Conservation (phyloP, 371 early-diverging fungal species). For the Mortierella sp. region DNA sequence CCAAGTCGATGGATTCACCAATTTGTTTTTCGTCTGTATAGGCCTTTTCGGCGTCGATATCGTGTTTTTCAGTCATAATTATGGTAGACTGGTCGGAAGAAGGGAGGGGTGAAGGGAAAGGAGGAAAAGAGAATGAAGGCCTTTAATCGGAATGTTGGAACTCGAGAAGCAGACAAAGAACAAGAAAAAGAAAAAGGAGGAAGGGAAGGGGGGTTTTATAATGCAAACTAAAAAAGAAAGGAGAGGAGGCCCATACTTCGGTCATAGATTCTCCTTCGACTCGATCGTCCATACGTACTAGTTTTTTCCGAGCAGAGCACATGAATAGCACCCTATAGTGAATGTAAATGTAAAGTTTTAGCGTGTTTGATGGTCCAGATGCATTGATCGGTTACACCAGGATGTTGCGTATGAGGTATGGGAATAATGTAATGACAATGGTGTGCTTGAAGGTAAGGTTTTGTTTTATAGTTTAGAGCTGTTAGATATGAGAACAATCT, state of each 20-base stretch:
- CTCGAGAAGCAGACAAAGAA: constrained; percentile 18
- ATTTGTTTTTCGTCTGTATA: neutral
- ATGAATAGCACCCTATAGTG: no score
- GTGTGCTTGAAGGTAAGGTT: no score
- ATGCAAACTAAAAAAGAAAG: neutral
- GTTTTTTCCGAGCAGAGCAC: no score
- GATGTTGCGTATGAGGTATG: no score
- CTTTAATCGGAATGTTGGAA: constrained; percentile 5
- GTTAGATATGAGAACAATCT: no score
- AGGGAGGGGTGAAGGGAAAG: neutral
- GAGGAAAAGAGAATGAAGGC: neutral
- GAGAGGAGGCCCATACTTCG: neutral
- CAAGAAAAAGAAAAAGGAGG: neutral
- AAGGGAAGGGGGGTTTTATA: neutral
- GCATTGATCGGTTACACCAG: no score
- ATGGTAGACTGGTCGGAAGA: neutral
- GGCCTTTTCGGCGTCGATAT: neutral
- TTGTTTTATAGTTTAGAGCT: no score
- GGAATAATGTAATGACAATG: no score
- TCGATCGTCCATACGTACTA: no score
- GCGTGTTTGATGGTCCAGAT: no score
- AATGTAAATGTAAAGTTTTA: no score
- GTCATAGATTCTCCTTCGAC: no score
- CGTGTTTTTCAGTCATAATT: constrained; percentile 15
- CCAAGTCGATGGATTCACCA: constrained; percentile 8